These are phyloP conservation scores for Ettlia oleoabundans DNA, from an alignment of 139 green algal genomes.

Conservation along the genomic window DNA sequence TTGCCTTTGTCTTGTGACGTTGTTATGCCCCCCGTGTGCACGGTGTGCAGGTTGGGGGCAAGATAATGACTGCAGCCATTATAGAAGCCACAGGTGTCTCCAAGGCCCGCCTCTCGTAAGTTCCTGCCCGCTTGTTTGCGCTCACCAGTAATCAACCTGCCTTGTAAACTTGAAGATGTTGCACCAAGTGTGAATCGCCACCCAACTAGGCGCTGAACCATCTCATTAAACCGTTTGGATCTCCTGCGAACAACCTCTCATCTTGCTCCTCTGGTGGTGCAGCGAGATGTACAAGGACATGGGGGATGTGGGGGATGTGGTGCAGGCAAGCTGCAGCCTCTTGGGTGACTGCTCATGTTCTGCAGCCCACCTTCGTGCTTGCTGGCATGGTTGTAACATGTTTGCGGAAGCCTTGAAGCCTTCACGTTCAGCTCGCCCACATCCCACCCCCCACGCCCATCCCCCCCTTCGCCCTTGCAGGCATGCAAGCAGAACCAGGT, in stretches of 20 bases:
- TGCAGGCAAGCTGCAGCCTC: constrained; percentile 72
- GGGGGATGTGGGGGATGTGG: constrained; percentile 88
- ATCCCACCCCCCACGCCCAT: no score
- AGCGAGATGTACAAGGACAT: constrained; percentile 72
- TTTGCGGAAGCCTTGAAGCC: no score
- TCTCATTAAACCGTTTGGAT: no score
- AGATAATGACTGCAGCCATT: constrained; percentile 65
- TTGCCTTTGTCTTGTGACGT: neutral
- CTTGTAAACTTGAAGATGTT: no score
- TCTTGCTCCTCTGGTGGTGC: constrained; percentile 38
- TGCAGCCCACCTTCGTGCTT: no score
- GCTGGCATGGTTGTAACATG: no score
- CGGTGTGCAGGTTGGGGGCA: constrained; percentile 75
- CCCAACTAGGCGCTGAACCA: no score
- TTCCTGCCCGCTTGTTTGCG: neutral
- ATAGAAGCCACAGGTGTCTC: constrained; percentile 67
- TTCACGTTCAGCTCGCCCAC: no score
- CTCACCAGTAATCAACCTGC: no score
- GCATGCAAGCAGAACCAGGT: constrained; percentile 73
- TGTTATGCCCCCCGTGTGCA: neutral
- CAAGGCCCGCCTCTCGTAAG: constrained; percentile 29
- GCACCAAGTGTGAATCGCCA: no score
- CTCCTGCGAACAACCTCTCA: neutral
- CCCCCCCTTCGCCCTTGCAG: no score
- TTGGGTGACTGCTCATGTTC: no score